Evolutionary conservation across 257 asterid genomes (phyloP).

Genomic region (Nyctanthes arbortristis): DNA sequence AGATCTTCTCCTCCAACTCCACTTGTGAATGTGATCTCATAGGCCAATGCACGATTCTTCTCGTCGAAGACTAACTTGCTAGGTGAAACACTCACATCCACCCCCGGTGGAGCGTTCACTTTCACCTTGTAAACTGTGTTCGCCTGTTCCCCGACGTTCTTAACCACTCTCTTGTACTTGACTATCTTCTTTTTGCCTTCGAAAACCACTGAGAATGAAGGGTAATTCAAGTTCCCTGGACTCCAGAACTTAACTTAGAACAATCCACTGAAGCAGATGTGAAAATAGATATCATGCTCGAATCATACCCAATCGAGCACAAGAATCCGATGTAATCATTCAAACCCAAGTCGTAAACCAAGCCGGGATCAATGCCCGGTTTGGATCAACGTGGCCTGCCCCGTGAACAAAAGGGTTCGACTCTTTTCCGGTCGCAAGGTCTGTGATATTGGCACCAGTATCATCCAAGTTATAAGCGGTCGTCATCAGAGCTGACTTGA

Average conservation of each 20-base stretch:
- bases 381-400: conserved; percentile 89
- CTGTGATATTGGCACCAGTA: conserved; percentile 52
- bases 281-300: conserved; percentile 45
- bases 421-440: conserved; percentile 72
- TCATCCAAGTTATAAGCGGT: conserved; percentile 74
- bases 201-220: conserved; percentile 80
- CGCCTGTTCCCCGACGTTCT: conserved; percentile 57
- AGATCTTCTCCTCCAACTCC: conserved; percentile 26
- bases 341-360: conserved; percentile 59
- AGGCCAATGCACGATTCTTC: conserved; percentile 45
- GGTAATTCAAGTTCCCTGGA: conserved; percentile 86
- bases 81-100: conserved; percentile 77
- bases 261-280: conserved; percentile 56
- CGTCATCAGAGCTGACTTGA: conserved; percentile 88
- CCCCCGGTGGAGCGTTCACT: conserved; percentile 66
- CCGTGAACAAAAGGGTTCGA: conserved; percentile 73
- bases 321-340: conserved; percentile 66
- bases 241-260: conserved; percentile 33
- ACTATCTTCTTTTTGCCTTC: conserved; percentile 32
- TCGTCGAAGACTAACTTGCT: conserved; percentile 54
- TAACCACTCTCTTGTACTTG: conserved; percentile 69
- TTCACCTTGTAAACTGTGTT: conserved; percentile 58
- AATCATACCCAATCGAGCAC: conserved; percentile 68
- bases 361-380: conserved; percentile 78
- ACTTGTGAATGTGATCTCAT: conserved; percentile 63